Conservation (phyloP, 768 basidiomycete species). For the Pluteus cervinus region DNA sequence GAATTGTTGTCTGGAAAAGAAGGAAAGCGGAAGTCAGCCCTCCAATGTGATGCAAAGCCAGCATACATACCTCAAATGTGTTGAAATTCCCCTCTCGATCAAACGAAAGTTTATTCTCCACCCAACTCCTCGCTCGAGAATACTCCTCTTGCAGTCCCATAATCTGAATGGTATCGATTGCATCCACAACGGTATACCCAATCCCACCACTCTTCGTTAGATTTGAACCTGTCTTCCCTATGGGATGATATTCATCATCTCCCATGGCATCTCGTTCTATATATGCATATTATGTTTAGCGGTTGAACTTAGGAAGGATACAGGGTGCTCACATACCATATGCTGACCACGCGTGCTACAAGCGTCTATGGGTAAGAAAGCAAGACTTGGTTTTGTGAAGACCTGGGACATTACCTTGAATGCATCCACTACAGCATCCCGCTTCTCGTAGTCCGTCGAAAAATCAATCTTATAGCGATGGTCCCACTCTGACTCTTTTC, state of each 20-base stretch:
- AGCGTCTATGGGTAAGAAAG: slow-evolving; percentile 6
- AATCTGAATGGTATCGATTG: slow-evolving; percentile 84
- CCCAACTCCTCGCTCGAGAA: slow-evolving; percentile 72
- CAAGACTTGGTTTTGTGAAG: not conserved
- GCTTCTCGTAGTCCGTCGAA: slow-evolving; percentile 60
- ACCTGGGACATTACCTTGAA: slow-evolving; percentile 51
- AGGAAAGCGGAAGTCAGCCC: slow-evolving; percentile 14
- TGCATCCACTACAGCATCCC: slow-evolving; percentile 67
- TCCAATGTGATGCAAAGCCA: slow-evolving; percentile 58
- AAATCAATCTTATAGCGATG: too few species aligned
- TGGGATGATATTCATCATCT: slow-evolving; percentile 86
- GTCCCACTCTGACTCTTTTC: too few species aligned
- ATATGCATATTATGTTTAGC: not conserved
- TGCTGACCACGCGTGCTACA: slow-evolving; percentile 79
- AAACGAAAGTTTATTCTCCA: slow-evolving; percentile 61
- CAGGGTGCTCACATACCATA: slow-evolving; percentile 52
- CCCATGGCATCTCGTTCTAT: slow-evolving; percentile 93
- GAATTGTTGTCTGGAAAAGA: slow-evolving; percentile 73
- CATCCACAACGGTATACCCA: slow-evolving; percentile 87
- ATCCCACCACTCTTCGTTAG: slow-evolving; percentile 73
- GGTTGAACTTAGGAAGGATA: too few species aligned
- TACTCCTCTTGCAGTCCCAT: slow-evolving; percentile 86
- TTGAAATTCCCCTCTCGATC: slow-evolving; percentile 79
- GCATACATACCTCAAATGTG: slow-evolving; percentile 78
- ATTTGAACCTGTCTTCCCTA: slow-evolving; percentile 70